Conservation (phyloP, 176 grass and related monocot species). For the Urochloa ruziziensis region DNA sequence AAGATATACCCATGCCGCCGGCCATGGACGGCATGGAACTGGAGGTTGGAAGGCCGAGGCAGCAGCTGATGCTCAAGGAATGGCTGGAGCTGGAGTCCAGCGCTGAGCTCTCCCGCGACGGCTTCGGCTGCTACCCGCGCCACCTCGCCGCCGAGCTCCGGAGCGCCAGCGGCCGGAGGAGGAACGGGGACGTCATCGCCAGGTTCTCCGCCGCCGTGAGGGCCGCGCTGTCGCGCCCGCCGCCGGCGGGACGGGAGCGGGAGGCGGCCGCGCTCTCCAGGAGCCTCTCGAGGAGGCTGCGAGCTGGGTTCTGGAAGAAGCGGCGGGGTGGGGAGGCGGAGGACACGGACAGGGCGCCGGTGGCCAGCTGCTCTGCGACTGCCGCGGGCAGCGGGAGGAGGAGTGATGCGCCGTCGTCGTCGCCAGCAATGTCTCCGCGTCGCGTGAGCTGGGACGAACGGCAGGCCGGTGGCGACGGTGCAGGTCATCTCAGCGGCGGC, state of each 20-base stretch:
- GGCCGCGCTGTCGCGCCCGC: conserved; percentile 28
- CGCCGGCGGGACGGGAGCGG: neutral
- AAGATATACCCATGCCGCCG: neutral
- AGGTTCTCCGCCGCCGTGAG: conserved; percentile 50
- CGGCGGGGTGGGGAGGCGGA: conserved; percentile 14
- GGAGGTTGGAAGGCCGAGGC: conserved; percentile 18
- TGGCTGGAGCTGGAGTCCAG: conserved; percentile 66
- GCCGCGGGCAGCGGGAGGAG: neutral
- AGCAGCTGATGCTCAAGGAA: conserved; percentile 66
- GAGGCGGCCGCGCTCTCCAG: conserved; percentile 23
- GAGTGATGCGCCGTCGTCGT: neutral
- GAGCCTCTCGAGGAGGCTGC: conserved; percentile 38
- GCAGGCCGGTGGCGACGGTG: neutral
- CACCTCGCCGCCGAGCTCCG: conserved; percentile 46
- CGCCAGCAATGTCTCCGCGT: conserved; percentile 20
- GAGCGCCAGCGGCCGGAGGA: neutral
- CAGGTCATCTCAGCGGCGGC: neutral
- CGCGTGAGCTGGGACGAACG: conserved; percentile 21
- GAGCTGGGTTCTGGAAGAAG: conserved; percentile 55
- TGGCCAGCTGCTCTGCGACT: conserved; percentile 24
- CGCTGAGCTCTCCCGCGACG: conserved; percentile 49
- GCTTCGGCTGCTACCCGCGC: conserved; percentile 52
- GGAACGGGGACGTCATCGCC: conserved; percentile 36
- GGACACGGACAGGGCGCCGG: neutral
- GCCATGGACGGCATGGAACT: conserved; percentile 16